Evolutionary conservation across 768 basidiomycete species (phyloP), one percentile per base, ranked within the genome.

Genomic region (Mrakia frigida): DNA sequence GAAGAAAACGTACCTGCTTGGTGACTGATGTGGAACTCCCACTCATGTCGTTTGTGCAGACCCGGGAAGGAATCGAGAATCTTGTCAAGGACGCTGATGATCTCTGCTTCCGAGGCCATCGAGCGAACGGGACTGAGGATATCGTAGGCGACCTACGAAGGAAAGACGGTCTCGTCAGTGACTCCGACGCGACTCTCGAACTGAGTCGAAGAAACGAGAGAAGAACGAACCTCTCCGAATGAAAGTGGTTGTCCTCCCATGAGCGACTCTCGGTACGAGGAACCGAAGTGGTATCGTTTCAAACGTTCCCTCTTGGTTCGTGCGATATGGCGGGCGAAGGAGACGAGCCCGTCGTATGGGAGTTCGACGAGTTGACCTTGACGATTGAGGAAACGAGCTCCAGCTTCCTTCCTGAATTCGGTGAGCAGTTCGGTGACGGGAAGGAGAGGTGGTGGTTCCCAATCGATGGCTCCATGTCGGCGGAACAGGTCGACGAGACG

Each of bases 391-490:
- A 93, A 89, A 9, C 89, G 85, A 3, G 91, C 92, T 39, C 90
- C 88, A 43, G 90, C 88, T 41, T 91, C 90, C 37, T 77, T 74
- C 25, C 88, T 88, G 4, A 86, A 84, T 41, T 89, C 77, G 61
- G 61, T 87, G 68, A 88, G 86, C 2, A 88, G 86, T 0, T 91
- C 75, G 6, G 83, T 83, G 18, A 83, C 82, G 1, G 84, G 94
- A 82, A 93, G 88, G 16, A 97, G 85, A n/a, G 95, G 83, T 0
- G 93, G 91, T 0, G 93, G 90, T 79, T 92, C 91, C 83, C 90
- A 90, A 78, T 94, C 89, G 1, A 96, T 88, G 4, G 95, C 94
- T 9, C 95, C 95, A 81, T 95, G 95, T 6, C 95, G 86, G 52
- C 90, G 88, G 83, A 96, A 95, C 25, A 94, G 89, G 2, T 90